Evolutionary conservation across 371 early-diverging fungal species (phyloP).

Genomic region (Mortierella sp.): DNA sequence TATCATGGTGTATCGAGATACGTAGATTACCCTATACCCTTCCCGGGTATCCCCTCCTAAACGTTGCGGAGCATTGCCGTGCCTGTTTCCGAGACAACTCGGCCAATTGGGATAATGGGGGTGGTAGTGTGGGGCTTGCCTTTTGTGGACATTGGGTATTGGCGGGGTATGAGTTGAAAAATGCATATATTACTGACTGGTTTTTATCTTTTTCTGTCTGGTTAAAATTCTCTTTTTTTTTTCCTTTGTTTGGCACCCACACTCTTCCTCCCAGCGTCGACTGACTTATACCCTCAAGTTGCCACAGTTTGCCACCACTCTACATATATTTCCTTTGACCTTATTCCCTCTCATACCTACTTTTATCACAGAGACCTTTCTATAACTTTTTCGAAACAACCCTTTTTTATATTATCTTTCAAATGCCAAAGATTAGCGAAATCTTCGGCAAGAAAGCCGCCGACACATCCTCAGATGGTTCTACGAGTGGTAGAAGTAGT

Average conservation of each 20-base stretch:
- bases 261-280: too few relatives aligned
- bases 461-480: neutral
- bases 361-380: neutral
- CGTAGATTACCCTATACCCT: too few relatives aligned
- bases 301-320: too few relatives aligned
- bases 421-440: neutral
- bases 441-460: neutral
- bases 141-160: neutral
- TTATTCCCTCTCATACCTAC: neutral
- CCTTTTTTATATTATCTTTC: too few relatives aligned
- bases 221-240: slow-evolving; percentile 4
- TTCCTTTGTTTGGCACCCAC: neutral
- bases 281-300: too few relatives aligned
- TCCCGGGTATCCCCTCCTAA: too few relatives aligned
- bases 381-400: too few relatives aligned
- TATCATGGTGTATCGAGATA: too few relatives aligned
- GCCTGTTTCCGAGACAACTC: too few relatives aligned
- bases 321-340: too few relatives aligned
- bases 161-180: neutral
- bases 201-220: neutral
- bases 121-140: neutral
- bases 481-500: neutral
- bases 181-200: neutral
- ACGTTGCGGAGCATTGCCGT: too few relatives aligned
- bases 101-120: neutral